Evolutionary conservation across 306 rosid genomes (phyloP).

Genomic region (Rosa chinensis): DNA sequence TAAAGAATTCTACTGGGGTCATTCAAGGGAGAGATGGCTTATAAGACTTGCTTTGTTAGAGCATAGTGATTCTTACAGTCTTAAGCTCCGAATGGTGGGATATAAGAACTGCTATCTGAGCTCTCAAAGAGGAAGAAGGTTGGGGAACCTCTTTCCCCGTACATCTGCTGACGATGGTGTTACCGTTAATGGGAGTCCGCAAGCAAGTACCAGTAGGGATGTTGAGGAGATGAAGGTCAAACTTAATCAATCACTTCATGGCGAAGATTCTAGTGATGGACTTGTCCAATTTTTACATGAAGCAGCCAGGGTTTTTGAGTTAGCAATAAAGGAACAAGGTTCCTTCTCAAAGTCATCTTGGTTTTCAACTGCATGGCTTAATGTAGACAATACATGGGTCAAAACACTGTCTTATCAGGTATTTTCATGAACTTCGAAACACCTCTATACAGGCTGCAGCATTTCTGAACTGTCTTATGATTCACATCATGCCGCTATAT

Average conservation of each 20-base stretch:
- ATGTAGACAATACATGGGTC: slow-evolving; percentile 87
- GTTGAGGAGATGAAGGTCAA: slow-evolving; percentile 69
- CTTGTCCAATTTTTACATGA: slow-evolving; percentile 88
- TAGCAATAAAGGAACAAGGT: slow-evolving; percentile 74
- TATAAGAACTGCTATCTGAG: slow-evolving; percentile 43
- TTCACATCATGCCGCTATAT: neutral
- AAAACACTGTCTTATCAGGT: slow-evolving; percentile 90
- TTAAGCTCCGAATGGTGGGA: slow-evolving; percentile 26
- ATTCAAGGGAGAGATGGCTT: slow-evolving; percentile 62
- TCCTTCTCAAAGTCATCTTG: slow-evolving; percentile 53
- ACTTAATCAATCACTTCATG: slow-evolving; percentile 62
- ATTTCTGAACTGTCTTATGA: neutral
- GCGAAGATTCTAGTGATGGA: slow-evolving; percentile 65
- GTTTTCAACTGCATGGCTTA: slow-evolving; percentile 92
- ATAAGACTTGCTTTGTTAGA: slow-evolving; percentile 40
- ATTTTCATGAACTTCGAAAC: slow-evolving; percentile 10
- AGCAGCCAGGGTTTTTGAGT: slow-evolving; percentile 87
- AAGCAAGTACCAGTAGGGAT: slow-evolving; percentile 55
- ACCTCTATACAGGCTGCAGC: neutral
- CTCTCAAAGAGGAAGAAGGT: slow-evolving; percentile 45
- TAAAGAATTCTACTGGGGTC: slow-evolving; percentile 61
- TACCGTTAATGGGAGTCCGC: slow-evolving; percentile 75
- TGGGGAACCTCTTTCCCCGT: slow-evolving; percentile 36
- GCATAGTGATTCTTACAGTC: slow-evolving; percentile 30
- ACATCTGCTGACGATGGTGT: slow-evolving; percentile 81